Base-by-base conservation (phyloP, 805 yeast species). In the Candida maesae region DNA sequence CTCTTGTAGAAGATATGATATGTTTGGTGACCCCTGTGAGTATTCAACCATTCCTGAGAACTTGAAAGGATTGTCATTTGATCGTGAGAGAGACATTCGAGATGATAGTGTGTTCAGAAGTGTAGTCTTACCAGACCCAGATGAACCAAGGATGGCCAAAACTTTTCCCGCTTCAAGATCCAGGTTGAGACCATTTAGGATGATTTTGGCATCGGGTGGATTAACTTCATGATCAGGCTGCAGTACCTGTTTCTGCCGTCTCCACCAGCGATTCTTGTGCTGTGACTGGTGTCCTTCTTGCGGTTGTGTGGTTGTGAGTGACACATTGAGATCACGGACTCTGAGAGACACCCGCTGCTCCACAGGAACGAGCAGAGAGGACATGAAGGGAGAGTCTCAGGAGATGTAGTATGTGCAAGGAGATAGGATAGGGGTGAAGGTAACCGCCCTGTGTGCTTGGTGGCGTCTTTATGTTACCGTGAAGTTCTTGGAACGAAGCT, bases 101-200 rank as follows among this genome's bases (percentile, higher is more conserved):
- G 76, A 72, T 0, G 87, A 79, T 35, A 83, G 58, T 0, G 78
- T 76, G 55, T 87, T 87, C 17, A 87, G 64, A 33, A 87, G 58
- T 0, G 95, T 84, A 0, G 95, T 87, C 55, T 88, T 87, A 4
- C 95, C 95, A 3, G 88, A 78, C 0, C 95, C 95, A 0, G 90
- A 82, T 0, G 95, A 91, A 3, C 95, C 96, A 66, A 25, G n/a
- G 28, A 25, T 25, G 28, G 28, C 28, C 6, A 25, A n/a, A 25
- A 25, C 28, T n/a, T 25, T 25, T 5, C 28, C 28, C n/a, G 28
- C n/a, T n/a, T 25, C 28, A 6, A 25, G 28, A 25, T 25, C 28
- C 10, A 25, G n/a, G 28, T 13, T 25, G 28, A 25, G 10, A 10
- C n/a, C 28, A 25, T 25, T 25, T n/a, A 25, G n/a, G n/a, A 25